Conservation (phyloP, 75 land plant genomes). For the Selaginella tamariscina region DNA sequence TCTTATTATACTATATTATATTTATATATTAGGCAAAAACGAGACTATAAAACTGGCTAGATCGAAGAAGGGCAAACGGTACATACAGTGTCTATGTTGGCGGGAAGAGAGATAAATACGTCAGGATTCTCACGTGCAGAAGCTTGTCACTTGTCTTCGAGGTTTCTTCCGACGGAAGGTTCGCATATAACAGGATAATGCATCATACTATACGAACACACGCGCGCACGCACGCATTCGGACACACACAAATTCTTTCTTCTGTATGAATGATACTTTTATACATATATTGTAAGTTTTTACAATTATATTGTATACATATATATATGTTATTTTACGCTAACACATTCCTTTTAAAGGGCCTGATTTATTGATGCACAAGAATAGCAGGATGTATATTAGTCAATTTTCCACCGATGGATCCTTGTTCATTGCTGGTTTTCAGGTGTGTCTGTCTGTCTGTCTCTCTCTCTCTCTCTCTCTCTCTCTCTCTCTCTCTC, state of each 20-base stretch:
- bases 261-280: no score
- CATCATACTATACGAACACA: no score
- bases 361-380: constrained; percentile 44
- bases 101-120: constrained; percentile 46
- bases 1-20: constrained; percentile 21
- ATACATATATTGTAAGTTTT: no score
- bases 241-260: no score
- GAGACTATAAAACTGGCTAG: not conserved
- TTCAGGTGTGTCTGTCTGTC: constrained; percentile 41
- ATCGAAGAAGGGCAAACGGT: constrained; percentile 13
- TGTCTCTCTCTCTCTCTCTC: not conserved
- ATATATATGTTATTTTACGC: no score
- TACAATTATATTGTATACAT: no score
- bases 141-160: constrained; percentile 50
- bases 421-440: constrained; percentile 73
- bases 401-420: constrained; percentile 86
- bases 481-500: not conserved
- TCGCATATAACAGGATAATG: no score
- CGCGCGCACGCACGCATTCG: no score
- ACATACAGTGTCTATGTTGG: constrained; percentile 47
- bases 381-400: constrained; percentile 59
- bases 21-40: constrained; percentile 9
- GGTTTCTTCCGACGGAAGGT: constrained; percentile 65
- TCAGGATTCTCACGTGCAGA: constrained; percentile 59
- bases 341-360: no score